Evolutionary conservation across 1,139 yeast species (phyloP), one percentile per base, ranked within the genome.

Genomic region (Blastobotrys persicus): DNA sequence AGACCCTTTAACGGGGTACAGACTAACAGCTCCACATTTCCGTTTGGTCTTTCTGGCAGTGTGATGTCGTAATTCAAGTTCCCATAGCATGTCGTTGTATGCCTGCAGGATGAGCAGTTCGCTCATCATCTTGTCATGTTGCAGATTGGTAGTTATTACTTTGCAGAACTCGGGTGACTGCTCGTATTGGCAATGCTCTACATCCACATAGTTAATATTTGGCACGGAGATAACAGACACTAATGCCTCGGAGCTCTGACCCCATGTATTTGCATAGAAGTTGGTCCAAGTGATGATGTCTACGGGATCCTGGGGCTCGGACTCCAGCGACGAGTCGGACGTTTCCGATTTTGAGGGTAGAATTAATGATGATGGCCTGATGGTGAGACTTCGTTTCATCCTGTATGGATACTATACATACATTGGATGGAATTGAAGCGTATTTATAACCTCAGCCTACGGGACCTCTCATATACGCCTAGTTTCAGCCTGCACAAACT

Each of bases 241-340:
- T 14, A 37, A 13, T 17, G 41, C 41, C 28, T 37, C 14, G 13
- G 13, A 7, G 18, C 19, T 13, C 17, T 37, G 41, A 13, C 41
- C 41, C 41, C 41, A 37, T 16, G 19, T 19, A 14, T 13, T 37
- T n/a, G 41, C 41, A 18, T 37, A 37, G 41, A 37, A 37, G n/a
- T 37, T 37, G 13, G 41, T 37, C 41, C 41, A 37, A 7, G 26
- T 23, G 28, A 37, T 23, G 12, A 37, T 19, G 31, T 37, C 41
- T 14, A 19, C 11, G 41, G 41, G 19, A n/a, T 37, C 28, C 41
- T 19, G 4, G 31, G 41, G 13, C 26, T 4, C 7, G 11, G 28
- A 23, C 28, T 23, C 28, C 9, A 23, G 5, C 5, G 28, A 23
- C 28, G 9, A 17, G 35, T 12, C 32, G 18, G 35, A 35, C 26